Conservation (phyloP, 192 early-diverging fungal species). For the Funneliformis geosporum region DNA sequence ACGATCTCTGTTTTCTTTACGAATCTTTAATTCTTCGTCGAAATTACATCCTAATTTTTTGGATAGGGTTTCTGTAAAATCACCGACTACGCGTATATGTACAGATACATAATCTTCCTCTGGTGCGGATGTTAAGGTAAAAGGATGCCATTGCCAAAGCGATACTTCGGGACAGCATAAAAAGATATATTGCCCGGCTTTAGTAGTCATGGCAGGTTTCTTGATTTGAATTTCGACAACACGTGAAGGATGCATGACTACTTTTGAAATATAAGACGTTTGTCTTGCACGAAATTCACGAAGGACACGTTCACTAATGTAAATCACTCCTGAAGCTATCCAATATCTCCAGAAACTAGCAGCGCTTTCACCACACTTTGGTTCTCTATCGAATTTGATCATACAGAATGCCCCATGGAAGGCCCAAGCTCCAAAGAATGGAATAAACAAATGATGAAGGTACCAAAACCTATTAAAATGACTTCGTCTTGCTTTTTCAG, state of each 20-base stretch:
- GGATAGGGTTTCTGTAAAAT: slow-evolving; percentile 68
- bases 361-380: slow-evolving; percentile 48
- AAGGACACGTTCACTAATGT: slow-evolving; percentile 61
- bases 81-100: slow-evolving; percentile 73
- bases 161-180: slow-evolving; percentile 72
- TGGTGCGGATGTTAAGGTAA: slow-evolving; percentile 74
- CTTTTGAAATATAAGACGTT: slow-evolving; percentile 63
- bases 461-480: slow-evolving; percentile 81
- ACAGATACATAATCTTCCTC: slow-evolving; percentile 78
- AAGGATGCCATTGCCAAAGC: slow-evolving; percentile 75
- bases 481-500: slow-evolving; percentile 53
- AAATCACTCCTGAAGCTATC: slow-evolving; percentile 55
- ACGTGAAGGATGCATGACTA: slow-evolving; percentile 73
- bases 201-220: slow-evolving; percentile 48
- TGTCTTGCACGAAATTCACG: slow-evolving; percentile 60
- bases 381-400: slow-evolving; percentile 46
- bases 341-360: slow-evolving; percentile 64
- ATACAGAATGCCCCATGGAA: slow-evolving; percentile 66
- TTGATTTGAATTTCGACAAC: slow-evolving; percentile 71
- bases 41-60: slow-evolving; percentile 66
- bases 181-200: slow-evolving; percentile 77
- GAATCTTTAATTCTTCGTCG: slow-evolving; percentile 39
- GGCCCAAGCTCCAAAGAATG: slow-evolving; percentile 66
- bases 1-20: slow-evolving; percentile 39
- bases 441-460: slow-evolving; percentile 73